Conservation (phyloP, 2,329 filamentous ascomycete genomes). For the Penicillium sp. region DNA sequence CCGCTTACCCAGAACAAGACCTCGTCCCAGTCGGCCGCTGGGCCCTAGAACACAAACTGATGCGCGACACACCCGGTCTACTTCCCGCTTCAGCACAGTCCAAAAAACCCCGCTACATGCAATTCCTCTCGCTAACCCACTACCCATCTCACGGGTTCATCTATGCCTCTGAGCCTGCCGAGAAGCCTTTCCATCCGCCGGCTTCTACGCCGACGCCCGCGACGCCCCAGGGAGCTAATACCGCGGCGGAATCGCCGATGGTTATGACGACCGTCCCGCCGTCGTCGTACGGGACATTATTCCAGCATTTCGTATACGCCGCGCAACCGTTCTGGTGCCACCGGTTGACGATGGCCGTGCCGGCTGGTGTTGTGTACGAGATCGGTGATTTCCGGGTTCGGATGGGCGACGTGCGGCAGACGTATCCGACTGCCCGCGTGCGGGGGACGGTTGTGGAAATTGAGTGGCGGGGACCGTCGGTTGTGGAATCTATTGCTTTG, state of each 20-base stretch:
- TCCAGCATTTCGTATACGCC: conserved; percentile 41
- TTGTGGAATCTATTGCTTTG: conserved; percentile 26
- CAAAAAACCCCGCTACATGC: conserved; percentile 40
- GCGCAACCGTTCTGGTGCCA: conserved; percentile 45
- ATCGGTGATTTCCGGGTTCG: conserved; percentile 45
- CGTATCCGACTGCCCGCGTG: conserved; percentile 34
- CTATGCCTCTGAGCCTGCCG: conserved; percentile 36
- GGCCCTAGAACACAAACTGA: conserved; percentile 43
- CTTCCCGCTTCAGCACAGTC: conserved; percentile 24
- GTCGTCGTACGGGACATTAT: conserved; percentile 34
- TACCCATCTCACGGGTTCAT: conserved; percentile 42
- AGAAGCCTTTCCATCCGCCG: conserved; percentile 13
- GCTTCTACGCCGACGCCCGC: not conserved
- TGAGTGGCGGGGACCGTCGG: conserved; percentile 41
- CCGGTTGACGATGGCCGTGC: conserved; percentile 39
- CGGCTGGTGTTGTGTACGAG: conserved; percentile 40
- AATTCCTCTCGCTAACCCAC: conserved; percentile 44
- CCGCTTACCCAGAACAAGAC: conserved; percentile 36
- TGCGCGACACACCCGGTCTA: conserved; percentile 44
- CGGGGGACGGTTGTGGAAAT: conserved; percentile 48
- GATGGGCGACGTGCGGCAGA: conserved; percentile 44
- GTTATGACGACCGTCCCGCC: conserved; percentile 42
- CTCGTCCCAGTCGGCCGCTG: conserved; percentile 38
- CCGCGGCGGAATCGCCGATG: conserved; percentile 22
- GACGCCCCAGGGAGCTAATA: not conserved